Evolutionary conservation across 192 early-diverging fungal species (phyloP).

Genomic region (Kappamyces sp.): DNA sequence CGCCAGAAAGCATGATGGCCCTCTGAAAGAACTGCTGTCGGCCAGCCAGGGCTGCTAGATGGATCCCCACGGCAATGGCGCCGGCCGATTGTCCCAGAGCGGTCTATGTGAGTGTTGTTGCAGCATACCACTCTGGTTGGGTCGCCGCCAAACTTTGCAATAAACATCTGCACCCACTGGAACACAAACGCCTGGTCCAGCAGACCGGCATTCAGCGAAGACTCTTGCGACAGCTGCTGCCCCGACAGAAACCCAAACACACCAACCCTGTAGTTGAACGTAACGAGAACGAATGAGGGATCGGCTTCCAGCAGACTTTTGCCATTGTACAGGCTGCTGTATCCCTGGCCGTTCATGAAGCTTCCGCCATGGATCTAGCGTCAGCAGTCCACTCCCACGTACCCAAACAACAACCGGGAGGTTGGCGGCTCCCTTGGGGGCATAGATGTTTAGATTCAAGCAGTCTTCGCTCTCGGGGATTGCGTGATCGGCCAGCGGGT

Average conservation of each 20-base stretch:
- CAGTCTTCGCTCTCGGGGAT: constrained; percentile 26
- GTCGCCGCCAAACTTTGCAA: constrained; percentile 60
- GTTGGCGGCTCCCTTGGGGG: constrained; percentile 20
- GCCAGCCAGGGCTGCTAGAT: constrained; percentile 15
- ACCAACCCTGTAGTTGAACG: constrained; percentile 41
- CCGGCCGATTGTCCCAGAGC: constrained; percentile 58
- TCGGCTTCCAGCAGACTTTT: constrained; percentile 11
- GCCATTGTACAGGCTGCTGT: constrained; percentile 36
- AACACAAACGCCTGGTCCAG: constrained; percentile 39
- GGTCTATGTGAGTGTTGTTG: constrained; percentile 20
- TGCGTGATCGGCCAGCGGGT: too few species aligned
- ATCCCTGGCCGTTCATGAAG: constrained; percentile 35
- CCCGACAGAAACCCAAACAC: constrained; percentile 29
- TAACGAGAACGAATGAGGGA: constrained; percentile 25
- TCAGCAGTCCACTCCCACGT: too few species aligned
- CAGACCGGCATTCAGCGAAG: constrained; percentile 29
- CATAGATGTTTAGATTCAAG: constrained; percentile 41
- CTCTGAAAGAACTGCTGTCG: constrained; percentile 9
- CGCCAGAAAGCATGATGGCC: constrained; percentile 9
- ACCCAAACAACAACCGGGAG: constrained; percentile 60
- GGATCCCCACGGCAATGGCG: constrained; percentile 28
- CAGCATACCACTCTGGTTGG: constrained; percentile 25
- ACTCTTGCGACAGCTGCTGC: constrained; percentile 7
- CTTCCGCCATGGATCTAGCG: constrained; percentile 40
- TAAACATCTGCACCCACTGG: constrained; percentile 56